phyloP scores from a whole-genome alignment of 108 stramenopile species.

The Chaetoceros muelleri region DNA sequence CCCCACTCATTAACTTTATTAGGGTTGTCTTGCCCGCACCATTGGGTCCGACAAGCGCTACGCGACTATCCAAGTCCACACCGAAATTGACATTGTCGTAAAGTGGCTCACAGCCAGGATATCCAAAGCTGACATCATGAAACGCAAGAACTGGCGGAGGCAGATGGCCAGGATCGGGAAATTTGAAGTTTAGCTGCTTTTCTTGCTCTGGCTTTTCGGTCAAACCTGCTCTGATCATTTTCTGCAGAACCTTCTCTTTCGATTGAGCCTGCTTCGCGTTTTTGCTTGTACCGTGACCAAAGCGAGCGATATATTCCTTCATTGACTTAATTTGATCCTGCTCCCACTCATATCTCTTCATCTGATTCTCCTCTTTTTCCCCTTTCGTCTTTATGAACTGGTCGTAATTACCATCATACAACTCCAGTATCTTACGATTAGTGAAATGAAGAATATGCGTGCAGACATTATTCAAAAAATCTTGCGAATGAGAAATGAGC shows the following conservation, averaged over 20 bases:
- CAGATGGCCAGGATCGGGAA: constrained; percentile 88
- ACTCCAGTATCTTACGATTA: constrained; percentile 57
- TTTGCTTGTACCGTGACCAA: constrained; percentile 97
- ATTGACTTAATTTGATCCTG: constrained; percentile 94
- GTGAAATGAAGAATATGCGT: constrained; percentile 95
- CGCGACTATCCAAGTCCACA: constrained; percentile 94
- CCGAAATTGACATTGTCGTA: constrained; percentile 94
- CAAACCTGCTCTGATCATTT: constrained; percentile 93
- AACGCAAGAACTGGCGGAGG: constrained; percentile 98
- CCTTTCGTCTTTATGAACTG: constrained; percentile 89
- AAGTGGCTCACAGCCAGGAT: constrained; percentile 88
- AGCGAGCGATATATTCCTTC: constrained; percentile 97
- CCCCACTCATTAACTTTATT: constrained; percentile 90
- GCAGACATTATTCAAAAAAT: constrained; percentile 94
- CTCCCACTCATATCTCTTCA: constrained; percentile 97
- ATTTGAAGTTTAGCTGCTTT: constrained; percentile 89
- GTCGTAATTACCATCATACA: constrained; percentile 97
- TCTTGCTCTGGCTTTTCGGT: constrained; percentile 95
- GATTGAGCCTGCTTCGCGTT: constrained; percentile 96
- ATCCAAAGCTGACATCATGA: constrained; percentile 93
- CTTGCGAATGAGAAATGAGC: constrained; percentile 82
- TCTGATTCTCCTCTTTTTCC: constrained; percentile 89
- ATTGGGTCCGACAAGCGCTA: constrained; percentile 93
- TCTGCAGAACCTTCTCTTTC: constrained; percentile 84
- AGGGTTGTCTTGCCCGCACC: constrained; percentile 86